Evolutionary conservation across 345 rosid species (phyloP).

Genomic region (Boechera retrofracta): DNA sequence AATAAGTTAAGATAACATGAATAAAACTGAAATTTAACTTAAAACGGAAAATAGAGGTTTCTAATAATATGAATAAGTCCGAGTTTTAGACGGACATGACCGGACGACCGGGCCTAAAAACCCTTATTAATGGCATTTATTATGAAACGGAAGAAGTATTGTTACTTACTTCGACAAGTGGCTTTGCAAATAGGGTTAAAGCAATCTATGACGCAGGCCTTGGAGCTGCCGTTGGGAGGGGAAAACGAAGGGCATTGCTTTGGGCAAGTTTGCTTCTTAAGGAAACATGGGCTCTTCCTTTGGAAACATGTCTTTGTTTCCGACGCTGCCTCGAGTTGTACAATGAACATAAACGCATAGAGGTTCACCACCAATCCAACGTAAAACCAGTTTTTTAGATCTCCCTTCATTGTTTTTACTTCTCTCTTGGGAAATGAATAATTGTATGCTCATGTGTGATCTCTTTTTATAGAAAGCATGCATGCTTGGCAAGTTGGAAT

Average conservation of each 20-base stretch:
- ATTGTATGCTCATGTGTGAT: not conserved
- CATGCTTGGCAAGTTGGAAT: slow-evolving; percentile 25
- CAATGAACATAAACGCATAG: slow-evolving; percentile 14
- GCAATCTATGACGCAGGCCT: slow-evolving; percentile 49
- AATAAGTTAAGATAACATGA: too few species aligned
- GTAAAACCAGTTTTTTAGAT: slow-evolving; percentile 15
- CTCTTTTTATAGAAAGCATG: slow-evolving; percentile 28
- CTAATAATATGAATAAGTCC: too few species aligned
- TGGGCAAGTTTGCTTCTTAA: slow-evolving; percentile 45
- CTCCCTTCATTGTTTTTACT: slow-evolving; percentile 29
- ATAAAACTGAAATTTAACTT: too few species aligned
- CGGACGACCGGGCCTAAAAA: too few species aligned
- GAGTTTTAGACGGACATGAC: too few species aligned
- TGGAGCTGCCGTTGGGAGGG: slow-evolving; percentile 43
- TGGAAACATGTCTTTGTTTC: slow-evolving; percentile 36
- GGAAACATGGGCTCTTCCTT: slow-evolving; percentile 47
- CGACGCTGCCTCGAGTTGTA: slow-evolving; percentile 39
- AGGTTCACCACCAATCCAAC: slow-evolving; percentile 14
- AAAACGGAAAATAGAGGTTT: too few species aligned
- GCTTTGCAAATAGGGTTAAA: slow-evolving; percentile 49
- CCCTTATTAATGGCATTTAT: not conserved
- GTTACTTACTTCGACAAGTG: slow-evolving; percentile 46
- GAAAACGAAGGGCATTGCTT: slow-evolving; percentile 47
- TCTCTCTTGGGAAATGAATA: slow-evolving; percentile 16
- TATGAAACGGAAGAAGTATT: not conserved